Conservation (phyloP, 2,329 filamentous ascomycete genomes). For the Podosphaera fusca region DNA sequence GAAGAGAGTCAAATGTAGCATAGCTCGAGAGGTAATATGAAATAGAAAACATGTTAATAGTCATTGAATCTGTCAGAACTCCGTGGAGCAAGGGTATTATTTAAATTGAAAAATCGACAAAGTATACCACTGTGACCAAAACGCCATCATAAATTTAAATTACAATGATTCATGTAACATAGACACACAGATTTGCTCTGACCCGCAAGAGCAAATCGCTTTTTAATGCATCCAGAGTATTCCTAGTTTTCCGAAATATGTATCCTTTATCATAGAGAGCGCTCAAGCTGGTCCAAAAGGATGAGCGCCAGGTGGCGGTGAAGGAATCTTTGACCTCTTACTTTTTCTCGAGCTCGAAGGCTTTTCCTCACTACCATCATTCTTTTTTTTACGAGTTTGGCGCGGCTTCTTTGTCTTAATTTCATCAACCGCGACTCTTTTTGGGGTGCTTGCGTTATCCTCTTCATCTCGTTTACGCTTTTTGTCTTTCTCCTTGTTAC, state of each 20-base stretch:
- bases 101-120: no score
- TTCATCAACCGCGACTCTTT: constrained; percentile 21
- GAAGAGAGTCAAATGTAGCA: constrained; percentile 48
- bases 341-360: constrained; percentile 23
- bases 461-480: constrained; percentile 27
- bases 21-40: not conserved
- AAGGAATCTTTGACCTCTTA: constrained; percentile 24
- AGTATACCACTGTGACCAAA: no score
- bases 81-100: no score
- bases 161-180: not conserved
- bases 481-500: constrained; percentile 4
- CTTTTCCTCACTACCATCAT: constrained; percentile 6
- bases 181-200: not conserved
- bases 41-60: not conserved
- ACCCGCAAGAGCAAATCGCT: not conserved
- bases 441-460: constrained; percentile 33
- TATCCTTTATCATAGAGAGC: not conserved
- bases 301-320: constrained; percentile 6
- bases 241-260: not conserved
- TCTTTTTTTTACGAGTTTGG: constrained; percentile 11
- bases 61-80: not conserved
- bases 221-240: not conserved
- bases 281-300: constrained; percentile 5
- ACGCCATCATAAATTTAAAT: not conserved
- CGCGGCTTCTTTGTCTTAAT: constrained; percentile 12